Evolutionary conservation across 306 rosid genomes (phyloP), one percentile per base, ranked within the genome.

Genomic region (peach (Prunus persica)): DNA sequence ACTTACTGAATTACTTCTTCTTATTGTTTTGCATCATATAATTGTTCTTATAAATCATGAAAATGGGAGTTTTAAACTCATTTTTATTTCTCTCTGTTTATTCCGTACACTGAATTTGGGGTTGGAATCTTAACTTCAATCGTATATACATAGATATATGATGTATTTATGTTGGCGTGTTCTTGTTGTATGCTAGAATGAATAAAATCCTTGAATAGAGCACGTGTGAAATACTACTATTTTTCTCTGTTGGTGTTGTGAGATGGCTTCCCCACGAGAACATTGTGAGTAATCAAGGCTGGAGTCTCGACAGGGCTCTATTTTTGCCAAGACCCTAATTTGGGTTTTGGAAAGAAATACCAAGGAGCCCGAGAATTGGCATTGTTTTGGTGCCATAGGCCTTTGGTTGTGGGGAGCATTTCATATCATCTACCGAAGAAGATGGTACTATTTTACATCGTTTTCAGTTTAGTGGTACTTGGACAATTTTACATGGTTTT

Each of bases 281-380:
- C 18, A 3, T 51, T 51, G 22, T 67, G 30, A 25, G 11, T 54
- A 89, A 91, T 87, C 98, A 87, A 90, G 98, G 98, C 98, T 89
- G 98, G 96, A 85, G 73, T 93, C 98, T 93, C 86, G 14, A 82
- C 76, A 75, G 80, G 72, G 79, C 92, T 92, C 85, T 81, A 6
- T 11, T 81, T 86, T 85, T 80, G 32, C 41, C 85, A 79, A 65
- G 78, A 32, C 28, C 86, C 89, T 45, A 0, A 0, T 7, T 8
- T 9, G 74, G 87, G 89, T 30, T 71, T 93, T 90, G 96, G 93
- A 25, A 74, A 78, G 87, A 79, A 88, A 91, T 60, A 88, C 96
- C 14, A 14, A 75, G 74, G 96, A 93, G 96, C 92, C 76, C 38
- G 98, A 93, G 98, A 88, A 85, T 93, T 93, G 98, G 98, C 89